Conservation (phyloP, 805 yeast genomes). For the Sugiyamaella valdiviana region DNA sequence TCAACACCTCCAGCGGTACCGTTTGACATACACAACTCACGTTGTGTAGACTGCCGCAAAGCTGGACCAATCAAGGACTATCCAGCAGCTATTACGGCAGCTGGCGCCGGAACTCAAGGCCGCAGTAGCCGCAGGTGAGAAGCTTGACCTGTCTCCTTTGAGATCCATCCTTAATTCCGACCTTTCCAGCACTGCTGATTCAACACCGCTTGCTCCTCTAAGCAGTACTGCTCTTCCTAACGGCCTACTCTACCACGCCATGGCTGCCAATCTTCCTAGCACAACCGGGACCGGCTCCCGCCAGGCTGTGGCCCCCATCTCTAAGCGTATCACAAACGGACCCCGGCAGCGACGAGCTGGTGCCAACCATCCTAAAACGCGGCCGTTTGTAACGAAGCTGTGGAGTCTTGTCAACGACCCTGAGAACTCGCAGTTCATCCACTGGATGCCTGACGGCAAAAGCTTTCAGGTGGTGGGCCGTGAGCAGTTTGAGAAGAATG, state of each 20-base stretch:
- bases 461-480: constrained; percentile 79
- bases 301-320: constrained; percentile 5
- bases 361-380: constrained; percentile 23
- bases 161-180: background rate
- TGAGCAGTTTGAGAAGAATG: constrained; percentile 73
- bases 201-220: background rate
- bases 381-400: constrained; percentile 86
- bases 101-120: background rate
- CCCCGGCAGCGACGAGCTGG: constrained; percentile 4
- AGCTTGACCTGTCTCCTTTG: background rate
- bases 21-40: background rate
- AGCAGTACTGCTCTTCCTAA: background rate
- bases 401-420: constrained; percentile 95
- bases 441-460: constrained; percentile 82
- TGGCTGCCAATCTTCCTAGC: background rate
- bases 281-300: background rate
- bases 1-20: background rate
- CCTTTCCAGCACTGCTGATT: background rate
- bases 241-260: background rate
- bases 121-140: background rate
- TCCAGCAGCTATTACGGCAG: constrained; percentile 10
- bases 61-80: constrained; percentile 2
- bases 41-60: background rate
- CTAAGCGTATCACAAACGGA: constrained; percentile 5
- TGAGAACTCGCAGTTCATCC: constrained; percentile 58